A percentile compares a stretch with the other conserved stretches of the same genome.
These are phyloP conservation scores for Cladophialophora psammophila DNA, from an alignment of 2,329 filamentous ascomycete genomes.

Conservation along the genomic window DNA sequence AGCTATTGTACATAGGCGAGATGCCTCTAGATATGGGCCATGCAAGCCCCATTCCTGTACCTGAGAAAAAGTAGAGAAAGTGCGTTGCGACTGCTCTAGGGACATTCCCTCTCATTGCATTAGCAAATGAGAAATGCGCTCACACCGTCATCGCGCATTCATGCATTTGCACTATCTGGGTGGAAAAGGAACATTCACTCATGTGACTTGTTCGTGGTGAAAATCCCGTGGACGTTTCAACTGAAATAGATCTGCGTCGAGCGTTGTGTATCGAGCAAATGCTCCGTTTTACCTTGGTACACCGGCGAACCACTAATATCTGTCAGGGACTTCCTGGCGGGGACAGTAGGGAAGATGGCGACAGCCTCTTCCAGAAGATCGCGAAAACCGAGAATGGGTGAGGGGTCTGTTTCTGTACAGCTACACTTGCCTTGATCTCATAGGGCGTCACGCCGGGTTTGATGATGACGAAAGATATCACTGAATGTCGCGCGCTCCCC, in stretches of 20 bases:
- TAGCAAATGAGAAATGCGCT: neutral
- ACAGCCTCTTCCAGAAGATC: conserved; percentile 10
- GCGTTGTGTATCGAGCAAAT: no score
- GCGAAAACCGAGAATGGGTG: neutral
- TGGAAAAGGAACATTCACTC: no score
- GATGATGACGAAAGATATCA: neutral
- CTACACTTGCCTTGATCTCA: conserved; percentile 3
- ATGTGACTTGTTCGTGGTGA: no score
- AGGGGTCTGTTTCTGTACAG: neutral
- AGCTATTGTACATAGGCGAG: neutral
- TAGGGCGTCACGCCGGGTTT: conserved; percentile 12
- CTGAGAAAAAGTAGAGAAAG: no score
- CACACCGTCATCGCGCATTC: neutral
- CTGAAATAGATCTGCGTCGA: no score
- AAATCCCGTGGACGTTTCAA: no score
- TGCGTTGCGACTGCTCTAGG: neutral
- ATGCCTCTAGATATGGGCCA: neutral
- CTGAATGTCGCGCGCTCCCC: conserved; percentile 4
- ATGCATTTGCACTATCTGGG: neutral
- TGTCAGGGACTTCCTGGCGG: neutral
- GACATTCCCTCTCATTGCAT: no score
- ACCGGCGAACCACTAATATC: no score
- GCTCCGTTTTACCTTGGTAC: no score
- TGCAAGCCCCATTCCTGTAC: no score
- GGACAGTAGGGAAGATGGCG: conserved; percentile 17